Base-by-base conservation (phyloP, 352 stramenopile species). In the Phytopythium mirpurense region DNA sequence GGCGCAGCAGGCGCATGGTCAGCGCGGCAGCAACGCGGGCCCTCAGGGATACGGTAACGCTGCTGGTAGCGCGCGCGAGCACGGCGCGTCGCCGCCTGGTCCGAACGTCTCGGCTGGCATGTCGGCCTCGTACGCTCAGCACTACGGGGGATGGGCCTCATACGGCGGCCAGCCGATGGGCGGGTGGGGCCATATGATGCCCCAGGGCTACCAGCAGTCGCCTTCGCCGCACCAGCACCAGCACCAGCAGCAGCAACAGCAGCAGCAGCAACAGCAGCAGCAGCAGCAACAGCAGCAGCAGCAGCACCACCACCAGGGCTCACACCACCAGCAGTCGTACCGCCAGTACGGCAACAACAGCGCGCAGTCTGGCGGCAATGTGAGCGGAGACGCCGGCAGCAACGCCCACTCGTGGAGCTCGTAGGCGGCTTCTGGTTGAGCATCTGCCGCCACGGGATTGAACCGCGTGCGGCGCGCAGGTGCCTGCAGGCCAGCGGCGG, bases 161-260 rank as follows among this genome's bases (percentile, higher is more conserved):
- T 92, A 91, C 46, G 80, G 80, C 27, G 74, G 59, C 4, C 83
- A 91, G 60, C 78, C 84, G 18, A 74, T 90, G 34, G 82, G 81
- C 18, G 78, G 74, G 35, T 90, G 83, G 72, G 70, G 78, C 23
- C 81, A 94, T 68, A 91, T 90, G 77, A 81, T 90, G 73, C 83
- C 78, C 0, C 82, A 92, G 54, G 79, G 72, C n/a, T 90, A 90
- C 61, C 83, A 90, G 68, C 77, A 88, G 62, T 78, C 69, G 32
- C 72, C 75, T 23, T 78, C 72, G 34, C 72, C 81, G 57, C 71
- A 86, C 59, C 72, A 83, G 54, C 72, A 80, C 40, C 49, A 56
- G 36, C 62, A 68, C 43, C 72, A 83, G 56, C 72, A 85, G 56
- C 78, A 86, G 43, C 73, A 79, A 48, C 72, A 83, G 56, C 70